Evolutionary conservation across 1,139 yeast genomes (phyloP), one percentile per base, ranked within the genome.

Genomic region (Kodamaea sp.): DNA sequence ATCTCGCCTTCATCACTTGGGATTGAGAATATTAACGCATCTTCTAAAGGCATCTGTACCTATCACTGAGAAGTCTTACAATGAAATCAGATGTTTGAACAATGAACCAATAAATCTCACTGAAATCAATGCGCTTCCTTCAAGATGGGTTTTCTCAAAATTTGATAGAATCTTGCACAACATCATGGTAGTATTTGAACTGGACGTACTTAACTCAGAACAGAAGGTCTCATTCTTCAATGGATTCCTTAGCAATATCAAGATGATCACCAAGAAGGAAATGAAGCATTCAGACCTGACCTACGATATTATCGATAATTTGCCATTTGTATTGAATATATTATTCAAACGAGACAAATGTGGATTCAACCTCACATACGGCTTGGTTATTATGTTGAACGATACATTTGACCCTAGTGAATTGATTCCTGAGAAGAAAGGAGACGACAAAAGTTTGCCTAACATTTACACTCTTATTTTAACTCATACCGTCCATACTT

Each of bases 81-180:
- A 49, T 32, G 59, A 58, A 10, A 41, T 61, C 12, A 50, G 70
- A 28, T 61, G 71, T 33, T 54, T 68, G 24, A 53, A 67, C 6
- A 59, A 50, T 31, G 73, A 67, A 2, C 55, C 60, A 0, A 43
- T 69, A 0, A 31, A 47, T 1, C 32, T 65, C 5, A 35, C 36
- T 11, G 73, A 70, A 29, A 52, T 70, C 14, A 53, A 51, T 36
- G 47, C 70, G 0, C 37, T 69, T 14, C 58, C 59, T 15, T 45
- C 63, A 1, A 52, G 59, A 39, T 70, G 74, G 75, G 53, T 62
- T 1, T 58, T 48, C 32, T 32, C 51, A 2, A 57, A 61, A 28
- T 59, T 58, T 38, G 70, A 66, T 26, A 52, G 55, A 36, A 49
- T 69, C 2, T 41, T 66, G 39, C 63, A 57, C 20, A 46, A 50